Percentiles rank a stretch among this genome's conserved stretches.
Conservation (phyloP, 2,329 filamentous ascomycete species). For the Trichoderma gracile region DNA sequence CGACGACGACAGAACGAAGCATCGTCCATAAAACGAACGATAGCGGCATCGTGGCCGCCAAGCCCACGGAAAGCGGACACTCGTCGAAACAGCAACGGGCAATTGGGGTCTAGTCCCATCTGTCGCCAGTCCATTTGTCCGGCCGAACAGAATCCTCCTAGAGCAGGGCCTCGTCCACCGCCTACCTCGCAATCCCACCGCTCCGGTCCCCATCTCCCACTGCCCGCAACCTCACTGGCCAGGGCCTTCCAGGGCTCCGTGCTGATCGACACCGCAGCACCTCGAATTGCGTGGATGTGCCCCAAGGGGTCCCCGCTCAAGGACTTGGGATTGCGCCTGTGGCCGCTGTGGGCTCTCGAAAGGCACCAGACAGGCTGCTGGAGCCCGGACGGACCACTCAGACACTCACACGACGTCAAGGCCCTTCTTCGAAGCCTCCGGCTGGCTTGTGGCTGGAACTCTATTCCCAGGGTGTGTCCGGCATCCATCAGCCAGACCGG, state of each 20-base stretch:
- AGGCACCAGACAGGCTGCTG: neutral
- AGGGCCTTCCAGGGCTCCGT: slow-evolving; percentile 15
- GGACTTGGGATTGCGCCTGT: slow-evolving; percentile 19
- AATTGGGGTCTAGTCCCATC: slow-evolving; percentile 3
- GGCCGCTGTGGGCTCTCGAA: slow-evolving; percentile 12
- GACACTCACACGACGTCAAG: slow-evolving; percentile 17
- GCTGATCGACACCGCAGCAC: slow-evolving; percentile 25
- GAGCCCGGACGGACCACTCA: slow-evolving; percentile 6
- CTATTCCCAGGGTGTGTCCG: slow-evolving; percentile 22
- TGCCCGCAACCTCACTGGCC: neutral
- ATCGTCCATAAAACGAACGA: neutral
- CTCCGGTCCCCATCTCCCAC: slow-evolving; percentile 13
- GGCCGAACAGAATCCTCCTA: slow-evolving; percentile 18
- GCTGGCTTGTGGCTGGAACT: slow-evolving; percentile 21
- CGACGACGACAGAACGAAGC: no score
- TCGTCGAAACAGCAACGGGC: neutral
- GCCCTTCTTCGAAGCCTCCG: slow-evolving; percentile 4
- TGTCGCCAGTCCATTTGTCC: slow-evolving; percentile 21
- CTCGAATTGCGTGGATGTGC: slow-evolving; percentile 5
- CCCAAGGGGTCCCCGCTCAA: slow-evolving; percentile 24
- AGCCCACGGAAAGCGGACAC: slow-evolving; percentile 5
- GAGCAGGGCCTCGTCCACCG: slow-evolving; percentile 13
- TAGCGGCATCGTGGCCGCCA: neutral
- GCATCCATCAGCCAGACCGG: neutral
- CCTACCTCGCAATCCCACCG: slow-evolving; percentile 12